These are phyloP conservation scores for Albizia julibrissin DNA, from an alignment of 306 rosid species.

Conservation along the genomic window DNA sequence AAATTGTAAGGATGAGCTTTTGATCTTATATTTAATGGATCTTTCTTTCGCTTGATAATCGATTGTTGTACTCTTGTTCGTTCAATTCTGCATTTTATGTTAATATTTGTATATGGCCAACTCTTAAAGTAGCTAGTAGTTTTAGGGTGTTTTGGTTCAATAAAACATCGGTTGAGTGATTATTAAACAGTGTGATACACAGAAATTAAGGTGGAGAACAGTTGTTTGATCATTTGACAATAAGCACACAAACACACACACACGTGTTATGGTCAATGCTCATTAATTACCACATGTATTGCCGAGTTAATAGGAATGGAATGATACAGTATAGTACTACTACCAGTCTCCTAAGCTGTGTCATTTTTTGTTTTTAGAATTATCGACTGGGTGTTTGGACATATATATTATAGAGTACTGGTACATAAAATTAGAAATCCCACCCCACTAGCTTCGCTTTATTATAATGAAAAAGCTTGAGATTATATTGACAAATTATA, in stretches of 20 bases:
- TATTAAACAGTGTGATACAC: not conserved
- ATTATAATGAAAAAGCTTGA: constrained; percentile 26
- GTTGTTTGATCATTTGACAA: not conserved
- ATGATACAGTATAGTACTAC: not conserved
- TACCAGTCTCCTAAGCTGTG: constrained; percentile 1
- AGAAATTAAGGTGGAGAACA: not conserved
- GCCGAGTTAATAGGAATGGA: constrained; percentile 12
- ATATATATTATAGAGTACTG: too few relatives aligned
- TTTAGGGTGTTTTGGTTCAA: not conserved
- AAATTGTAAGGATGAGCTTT: too few relatives aligned
- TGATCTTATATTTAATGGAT: too few relatives aligned
- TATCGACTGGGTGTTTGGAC: constrained; percentile 6
- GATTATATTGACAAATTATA: constrained; percentile 32
- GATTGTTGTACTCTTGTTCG: too few relatives aligned
- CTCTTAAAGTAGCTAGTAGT: too few relatives aligned
- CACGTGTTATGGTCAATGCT: constrained; percentile 10
- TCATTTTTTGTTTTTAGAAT: not conserved
- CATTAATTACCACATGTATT: constrained; percentile 25
- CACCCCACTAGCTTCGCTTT: not conserved
- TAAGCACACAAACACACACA: not conserved
- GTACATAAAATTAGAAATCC: too few relatives aligned
- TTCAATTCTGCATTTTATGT: too few relatives aligned
- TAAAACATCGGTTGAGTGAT: not conserved
- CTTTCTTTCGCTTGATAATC: too few relatives aligned
- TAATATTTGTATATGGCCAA: too few relatives aligned